phyloP scores from a whole-genome alignment of 1,284 basidiomycete genomes.

The Malassezia nana region DNA sequence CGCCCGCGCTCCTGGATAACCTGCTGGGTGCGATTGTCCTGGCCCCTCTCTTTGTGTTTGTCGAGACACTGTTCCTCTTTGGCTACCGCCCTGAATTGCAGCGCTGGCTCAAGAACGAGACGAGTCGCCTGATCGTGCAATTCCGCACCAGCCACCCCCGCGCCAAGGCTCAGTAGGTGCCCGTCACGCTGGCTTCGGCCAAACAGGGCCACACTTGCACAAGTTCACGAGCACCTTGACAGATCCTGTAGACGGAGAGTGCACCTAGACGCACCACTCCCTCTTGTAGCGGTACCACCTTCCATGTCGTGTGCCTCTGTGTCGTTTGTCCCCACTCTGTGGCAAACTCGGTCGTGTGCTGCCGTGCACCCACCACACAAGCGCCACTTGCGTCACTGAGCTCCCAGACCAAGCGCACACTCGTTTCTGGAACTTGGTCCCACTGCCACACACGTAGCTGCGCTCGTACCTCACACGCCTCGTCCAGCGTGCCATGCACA shows the following conservation, averaged over 20 bases:
- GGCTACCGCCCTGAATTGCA: conserved; percentile 36
- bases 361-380: not conserved
- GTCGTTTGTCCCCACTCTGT: not conserved
- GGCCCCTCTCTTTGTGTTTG: conserved; percentile 38
- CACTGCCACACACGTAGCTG: not conserved
- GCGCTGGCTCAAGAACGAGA: conserved; percentile 35
- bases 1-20: conserved; percentile 36
- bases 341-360: not conserved
- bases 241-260: not conserved
- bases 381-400: not conserved
- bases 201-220: not conserved
- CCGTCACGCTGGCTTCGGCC: not conserved
- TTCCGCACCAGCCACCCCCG: conserved; percentile 20
- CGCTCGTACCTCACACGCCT: not conserved
- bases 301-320: not conserved
- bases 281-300: not conserved
- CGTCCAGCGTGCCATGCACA: not conserved
- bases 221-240: not conserved
- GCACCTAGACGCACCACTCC: not conserved
- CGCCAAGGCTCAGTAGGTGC: not conserved
- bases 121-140: conserved; percentile 22
- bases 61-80: conserved; percentile 36
- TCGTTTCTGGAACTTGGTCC: not conserved
- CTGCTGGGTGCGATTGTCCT: conserved; percentile 34
- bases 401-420: not conserved